Conservation (phyloP, 805 yeast genomes). For the Candida piceae region DNA sequence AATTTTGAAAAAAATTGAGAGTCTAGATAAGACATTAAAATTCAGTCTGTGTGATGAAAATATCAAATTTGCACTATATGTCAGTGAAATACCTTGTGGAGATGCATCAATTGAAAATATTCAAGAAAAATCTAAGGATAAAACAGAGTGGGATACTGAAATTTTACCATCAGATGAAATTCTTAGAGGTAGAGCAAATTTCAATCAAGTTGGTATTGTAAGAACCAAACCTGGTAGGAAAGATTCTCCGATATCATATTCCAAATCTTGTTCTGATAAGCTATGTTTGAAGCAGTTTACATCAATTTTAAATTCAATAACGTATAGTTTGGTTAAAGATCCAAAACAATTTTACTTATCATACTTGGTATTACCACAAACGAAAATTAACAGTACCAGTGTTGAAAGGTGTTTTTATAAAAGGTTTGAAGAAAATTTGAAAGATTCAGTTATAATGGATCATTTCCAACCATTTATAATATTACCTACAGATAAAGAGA, state of each 20-base stretch:
- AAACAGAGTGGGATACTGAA: constrained; percentile 11
- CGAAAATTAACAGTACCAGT: constrained; percentile 25
- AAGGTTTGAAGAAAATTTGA: constrained; percentile 7
- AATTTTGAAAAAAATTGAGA: constrained; percentile 12
- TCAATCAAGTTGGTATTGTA: constrained; percentile 53
- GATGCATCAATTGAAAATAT: constrained; percentile 67
- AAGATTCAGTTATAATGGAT: not conserved
- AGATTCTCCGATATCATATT: constrained; percentile 66
- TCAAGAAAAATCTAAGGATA: constrained; percentile 18
- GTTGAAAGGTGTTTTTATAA: constrained; percentile 38
- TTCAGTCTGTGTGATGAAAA: constrained; percentile 31
- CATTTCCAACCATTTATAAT: constrained; percentile 7
- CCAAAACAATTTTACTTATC: constrained; percentile 36
- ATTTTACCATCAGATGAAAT: constrained; percentile 8
- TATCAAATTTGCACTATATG: constrained; percentile 50
- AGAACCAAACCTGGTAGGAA: constrained; percentile 90
- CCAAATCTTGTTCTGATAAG: constrained; percentile 91
- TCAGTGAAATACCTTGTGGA: constrained; percentile 87
- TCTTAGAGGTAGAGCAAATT: constrained; percentile 62
- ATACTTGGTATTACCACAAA: constrained; percentile 45
- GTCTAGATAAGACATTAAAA: constrained; percentile 1
- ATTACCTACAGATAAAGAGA: constrained; percentile 11
- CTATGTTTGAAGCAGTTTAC: constrained; percentile 56
- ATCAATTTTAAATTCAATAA: constrained; percentile 47
- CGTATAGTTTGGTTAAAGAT: constrained; percentile 29